These are phyloP conservation scores for Oryza officinalis DNA, from an alignment of 176 grass and related monocot species.

Conservation along the genomic window DNA sequence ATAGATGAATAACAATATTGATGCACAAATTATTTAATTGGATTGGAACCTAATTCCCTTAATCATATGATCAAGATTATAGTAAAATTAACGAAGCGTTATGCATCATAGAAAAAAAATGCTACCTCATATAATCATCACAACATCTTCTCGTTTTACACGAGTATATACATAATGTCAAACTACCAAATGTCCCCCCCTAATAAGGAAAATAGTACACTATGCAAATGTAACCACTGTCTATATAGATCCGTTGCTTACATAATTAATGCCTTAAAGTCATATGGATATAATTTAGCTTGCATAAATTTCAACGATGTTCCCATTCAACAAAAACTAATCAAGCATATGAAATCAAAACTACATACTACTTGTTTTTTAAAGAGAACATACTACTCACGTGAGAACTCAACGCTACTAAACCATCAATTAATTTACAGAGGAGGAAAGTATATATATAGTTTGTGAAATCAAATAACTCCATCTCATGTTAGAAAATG, in stretches of 20 bases:
- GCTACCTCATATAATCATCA: background rate
- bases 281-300: background rate
- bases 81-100: background rate
- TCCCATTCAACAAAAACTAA: background rate
- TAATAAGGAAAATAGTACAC: too few relatives aligned
- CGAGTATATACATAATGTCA: background rate
- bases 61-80: background rate
- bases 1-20: background rate
- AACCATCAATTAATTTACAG: background rate
- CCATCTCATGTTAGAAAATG: background rate
- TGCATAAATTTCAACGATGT: background rate
- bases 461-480: background rate
- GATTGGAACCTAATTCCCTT: background rate
- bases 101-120: background rate
- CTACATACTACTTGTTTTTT: background rate
- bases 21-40: background rate
- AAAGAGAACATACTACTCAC: background rate
- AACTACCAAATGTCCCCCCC: background rate
- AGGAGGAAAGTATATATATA: background rate
- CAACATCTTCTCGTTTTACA: background rate
- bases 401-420: background rate
- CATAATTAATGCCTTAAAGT: background rate
- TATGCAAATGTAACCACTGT: background rate
- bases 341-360: background rate
- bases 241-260: background rate